Base-by-base conservation (phyloP, 306 rosid genomes). In the Sicyos baderoa region DNA sequence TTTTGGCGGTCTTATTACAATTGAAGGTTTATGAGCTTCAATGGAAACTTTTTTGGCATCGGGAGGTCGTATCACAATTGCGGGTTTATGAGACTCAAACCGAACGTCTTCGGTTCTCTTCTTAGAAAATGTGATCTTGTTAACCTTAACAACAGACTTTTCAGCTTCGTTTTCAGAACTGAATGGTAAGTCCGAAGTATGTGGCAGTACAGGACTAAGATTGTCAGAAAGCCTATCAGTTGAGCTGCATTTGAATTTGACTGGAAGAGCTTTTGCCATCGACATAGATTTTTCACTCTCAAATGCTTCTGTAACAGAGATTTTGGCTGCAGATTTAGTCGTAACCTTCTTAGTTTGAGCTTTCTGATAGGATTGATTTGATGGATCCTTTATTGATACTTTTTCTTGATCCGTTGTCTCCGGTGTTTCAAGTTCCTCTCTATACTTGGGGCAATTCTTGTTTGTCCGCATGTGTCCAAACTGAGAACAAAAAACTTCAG, bases 381-480 rank as follows among this genome's bases (percentile, higher is more conserved):
- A 76, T 51, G 79, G 80, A 74, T 87, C 95, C 77, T 88, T 89
- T 76, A 82, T 85, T 32, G 84, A 50, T 51, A 76, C 59, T 82
- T 89, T 93, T 66, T 88, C 98, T 62, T 60, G 61, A 32, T 89
- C 97, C 9, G 74, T 77, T 79, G 89, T 77, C 59, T 93, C 96
- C 42, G 66, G 87, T 67, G 87, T 60, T 64, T 89, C 96, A 1
- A 53, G 82, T 78, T 93, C 97, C 74, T 90, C 95, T 68, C 98
- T 88, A 73, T 93, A 93, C 81, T 80, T 89, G 61, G 98, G 98
- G 80, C 98, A 93, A 83, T 93, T 85, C 85, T 93, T 93, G 87
- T 93, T 93, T 4, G 98, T 93, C 56, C 96, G 86, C 98, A 93
- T 93, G 76, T 93, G 98, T 82, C 98, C 96, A 81, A 82, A 82